Conservation (phyloP, 73 alveolate genomes). For the Symbiodinium natans region DNA sequence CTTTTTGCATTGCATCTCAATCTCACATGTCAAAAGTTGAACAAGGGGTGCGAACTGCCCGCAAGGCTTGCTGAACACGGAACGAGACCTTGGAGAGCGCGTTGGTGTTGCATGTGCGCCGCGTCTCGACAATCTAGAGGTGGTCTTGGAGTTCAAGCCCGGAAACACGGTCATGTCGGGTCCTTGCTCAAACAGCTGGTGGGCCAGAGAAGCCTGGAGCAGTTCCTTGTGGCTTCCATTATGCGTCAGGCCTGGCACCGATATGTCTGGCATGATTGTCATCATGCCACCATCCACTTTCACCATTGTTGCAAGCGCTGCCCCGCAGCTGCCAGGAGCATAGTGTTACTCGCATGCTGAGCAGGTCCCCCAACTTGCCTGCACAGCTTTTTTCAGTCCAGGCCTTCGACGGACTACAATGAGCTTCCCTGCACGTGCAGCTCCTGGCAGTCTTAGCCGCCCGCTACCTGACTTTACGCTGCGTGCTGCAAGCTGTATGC, state of each 20-base stretch:
- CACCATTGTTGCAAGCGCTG: constrained; percentile 84
- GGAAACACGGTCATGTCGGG: constrained; percentile 75
- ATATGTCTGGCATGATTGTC: constrained; percentile 79
- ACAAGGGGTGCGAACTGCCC: too few species aligned
- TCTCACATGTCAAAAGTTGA: too few species aligned
- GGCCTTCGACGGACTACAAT: constrained; percentile 50
- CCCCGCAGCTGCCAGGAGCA: constrained; percentile 57
- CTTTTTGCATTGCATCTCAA: too few species aligned
- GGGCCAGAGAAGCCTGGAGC: neutral
- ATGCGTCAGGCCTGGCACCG: constrained; percentile 37
- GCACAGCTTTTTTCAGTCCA: neutral
- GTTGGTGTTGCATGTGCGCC: too few species aligned
- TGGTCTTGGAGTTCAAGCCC: constrained; percentile 91
- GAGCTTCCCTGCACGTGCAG: constrained; percentile 83
- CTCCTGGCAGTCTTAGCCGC: neutral
- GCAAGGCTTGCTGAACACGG: too few species aligned
- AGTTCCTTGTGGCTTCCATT: neutral
- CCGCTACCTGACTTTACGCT: neutral
- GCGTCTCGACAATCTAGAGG: neutral
- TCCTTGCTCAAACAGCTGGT: neutral
- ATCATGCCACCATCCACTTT: constrained; percentile 82
- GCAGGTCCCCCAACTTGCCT: neutral
- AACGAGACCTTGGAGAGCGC: too few species aligned
- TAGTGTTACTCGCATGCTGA: neutral
- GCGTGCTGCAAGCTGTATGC: neutral